Evolutionary conservation across 1,284 basidiomycete species (phyloP).

Genomic region (Cutaneotrichosporon daszewskae): DNA sequence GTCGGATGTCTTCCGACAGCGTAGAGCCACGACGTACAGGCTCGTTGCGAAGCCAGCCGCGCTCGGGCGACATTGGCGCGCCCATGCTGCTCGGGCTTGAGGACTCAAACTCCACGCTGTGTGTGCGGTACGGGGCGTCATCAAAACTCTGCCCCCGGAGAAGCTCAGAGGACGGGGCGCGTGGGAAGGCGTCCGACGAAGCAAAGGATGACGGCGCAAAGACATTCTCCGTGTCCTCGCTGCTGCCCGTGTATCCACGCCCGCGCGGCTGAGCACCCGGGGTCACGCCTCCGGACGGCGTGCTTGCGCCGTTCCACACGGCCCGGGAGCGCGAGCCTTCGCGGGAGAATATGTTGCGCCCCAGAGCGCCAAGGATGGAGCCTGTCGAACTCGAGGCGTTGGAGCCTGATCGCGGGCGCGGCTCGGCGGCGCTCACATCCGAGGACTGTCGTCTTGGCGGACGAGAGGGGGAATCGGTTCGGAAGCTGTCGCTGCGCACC

Average conservation of each 20-base stretch:
- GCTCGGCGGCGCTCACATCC: slow-evolving; percentile 1
- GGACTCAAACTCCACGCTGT: slow-evolving; percentile 29
- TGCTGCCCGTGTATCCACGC: slow-evolving; percentile 21
- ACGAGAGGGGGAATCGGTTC: neutral
- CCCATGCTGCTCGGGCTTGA: slow-evolving; percentile 17
- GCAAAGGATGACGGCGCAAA: slow-evolving; percentile 25
- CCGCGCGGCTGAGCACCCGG: neutral
- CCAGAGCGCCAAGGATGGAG: slow-evolving; percentile 12
- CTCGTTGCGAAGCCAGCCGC: slow-evolving; percentile 15
- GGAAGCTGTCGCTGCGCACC: slow-evolving; percentile 11
- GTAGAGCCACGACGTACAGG: slow-evolving; percentile 25
- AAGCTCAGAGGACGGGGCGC: slow-evolving; percentile 11
- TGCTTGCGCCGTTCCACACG: neutral
- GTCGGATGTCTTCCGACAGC: slow-evolving; percentile 24
- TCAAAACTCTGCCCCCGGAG: slow-evolving; percentile 28
- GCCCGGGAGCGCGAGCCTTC: slow-evolving; percentile 2
- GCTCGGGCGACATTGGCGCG: slow-evolving; percentile 10
- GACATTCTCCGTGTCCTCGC: slow-evolving; percentile 27
- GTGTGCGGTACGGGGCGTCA: slow-evolving; percentile 16
- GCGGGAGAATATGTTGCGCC: slow-evolving; percentile 15
- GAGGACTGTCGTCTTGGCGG: slow-evolving; percentile 15
- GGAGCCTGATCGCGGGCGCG: slow-evolving; percentile 6
- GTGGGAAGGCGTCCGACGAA: slow-evolving; percentile 18
- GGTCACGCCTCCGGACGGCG: neutral
- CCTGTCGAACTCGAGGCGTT: slow-evolving; percentile 12